Conservation (phyloP, 805 yeast genomes). For the Yueomyces sinensis region DNA sequence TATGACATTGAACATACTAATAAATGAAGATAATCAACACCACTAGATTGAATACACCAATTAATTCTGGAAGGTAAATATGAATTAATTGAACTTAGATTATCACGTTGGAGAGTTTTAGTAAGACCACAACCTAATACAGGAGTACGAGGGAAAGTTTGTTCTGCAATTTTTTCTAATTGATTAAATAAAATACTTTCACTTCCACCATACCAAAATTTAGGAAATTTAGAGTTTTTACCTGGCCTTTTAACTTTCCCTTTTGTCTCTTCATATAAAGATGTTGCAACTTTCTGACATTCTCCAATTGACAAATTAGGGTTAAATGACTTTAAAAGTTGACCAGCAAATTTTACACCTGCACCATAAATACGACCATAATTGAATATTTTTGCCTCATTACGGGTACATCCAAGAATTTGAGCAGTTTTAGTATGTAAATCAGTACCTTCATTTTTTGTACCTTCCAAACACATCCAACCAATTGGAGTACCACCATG, state of each 20-base stretch:
- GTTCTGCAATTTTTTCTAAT: slow-evolving; percentile 76
- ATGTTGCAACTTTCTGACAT: slow-evolving; percentile 51
- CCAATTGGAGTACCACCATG: slow-evolving; percentile 97
- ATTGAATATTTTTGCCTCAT: slow-evolving; percentile 89
- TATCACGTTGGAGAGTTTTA: slow-evolving; percentile 53
- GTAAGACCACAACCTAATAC: slow-evolving; percentile 90
- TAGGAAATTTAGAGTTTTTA: slow-evolving; percentile 2
- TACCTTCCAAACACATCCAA: slow-evolving; percentile 98
- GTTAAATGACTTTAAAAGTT: slow-evolving; percentile 73
- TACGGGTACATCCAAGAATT: slow-evolving; percentile 77
- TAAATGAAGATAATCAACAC: slow-evolving; percentile 89
- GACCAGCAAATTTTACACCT: slow-evolving; percentile 79
- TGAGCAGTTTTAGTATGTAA: slow-evolving; percentile 87
- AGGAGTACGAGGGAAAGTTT: slow-evolving; percentile 74
- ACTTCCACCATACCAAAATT: slow-evolving; percentile 75
- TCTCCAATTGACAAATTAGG: slow-evolving; percentile 52
- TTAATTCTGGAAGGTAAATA: slow-evolving; percentile 85
- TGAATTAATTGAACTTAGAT: slow-evolving; percentile 43
- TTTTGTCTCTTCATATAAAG: slow-evolving; percentile 69
- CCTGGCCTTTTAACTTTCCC: slow-evolving; percentile 30
- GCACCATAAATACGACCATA: slow-evolving; percentile 98
- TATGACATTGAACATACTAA: slow-evolving; percentile 81
- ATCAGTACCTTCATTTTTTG: slow-evolving; percentile 84
- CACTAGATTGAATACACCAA: slow-evolving; percentile 97
- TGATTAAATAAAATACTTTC: slow-evolving; percentile 87